A percentile compares a stretch with the other conserved stretches of the same genome.
These are phyloP conservation scores for Lizanozyma gosingica DNA, from an alignment of 1,139 yeast species.

Conservation along the genomic window DNA sequence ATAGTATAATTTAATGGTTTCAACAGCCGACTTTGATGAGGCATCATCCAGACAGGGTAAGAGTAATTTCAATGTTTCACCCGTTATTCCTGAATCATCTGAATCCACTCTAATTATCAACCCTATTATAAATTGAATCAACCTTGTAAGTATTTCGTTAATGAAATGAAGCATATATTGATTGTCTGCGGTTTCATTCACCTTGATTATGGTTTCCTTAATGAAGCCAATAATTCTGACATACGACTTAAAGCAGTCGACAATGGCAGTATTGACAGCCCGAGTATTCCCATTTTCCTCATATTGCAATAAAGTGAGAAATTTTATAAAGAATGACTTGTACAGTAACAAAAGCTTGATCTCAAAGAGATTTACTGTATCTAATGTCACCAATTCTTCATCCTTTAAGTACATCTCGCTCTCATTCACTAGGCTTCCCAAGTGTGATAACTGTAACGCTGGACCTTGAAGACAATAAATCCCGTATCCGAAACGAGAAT, in stretches of 20 bases:
- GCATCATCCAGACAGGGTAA: not conserved
- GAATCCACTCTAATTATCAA: constrained; percentile 21
- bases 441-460: constrained; percentile 15
- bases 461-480: constrained; percentile 16
- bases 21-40: not conserved
- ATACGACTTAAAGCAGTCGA: constrained; percentile 3
- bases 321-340: constrained; percentile 17
- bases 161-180: constrained; percentile 21
- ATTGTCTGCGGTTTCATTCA: constrained; percentile 6
- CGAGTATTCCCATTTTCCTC: not conserved
- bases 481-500: constrained; percentile 18
- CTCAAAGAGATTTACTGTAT: not conserved
- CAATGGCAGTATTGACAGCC: not conserved
- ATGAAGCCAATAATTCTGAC: constrained; percentile 1
- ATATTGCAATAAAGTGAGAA: constrained; percentile 10
- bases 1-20: constrained; percentile 1
- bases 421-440: constrained; percentile 17
- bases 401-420: constrained; percentile 22
- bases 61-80: constrained; percentile 1
- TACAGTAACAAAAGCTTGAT: constrained; percentile 7
- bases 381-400: constrained; percentile 9
- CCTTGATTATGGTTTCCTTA: not conserved
- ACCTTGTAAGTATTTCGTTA: constrained; percentile 24
- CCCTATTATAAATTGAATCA: constrained; percentile 30
- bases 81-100: constrained; percentile 4